Evolutionary conservation across 192 early-diverging fungal genomes (phyloP).

Genomic region (Backusella luteola): DNA sequence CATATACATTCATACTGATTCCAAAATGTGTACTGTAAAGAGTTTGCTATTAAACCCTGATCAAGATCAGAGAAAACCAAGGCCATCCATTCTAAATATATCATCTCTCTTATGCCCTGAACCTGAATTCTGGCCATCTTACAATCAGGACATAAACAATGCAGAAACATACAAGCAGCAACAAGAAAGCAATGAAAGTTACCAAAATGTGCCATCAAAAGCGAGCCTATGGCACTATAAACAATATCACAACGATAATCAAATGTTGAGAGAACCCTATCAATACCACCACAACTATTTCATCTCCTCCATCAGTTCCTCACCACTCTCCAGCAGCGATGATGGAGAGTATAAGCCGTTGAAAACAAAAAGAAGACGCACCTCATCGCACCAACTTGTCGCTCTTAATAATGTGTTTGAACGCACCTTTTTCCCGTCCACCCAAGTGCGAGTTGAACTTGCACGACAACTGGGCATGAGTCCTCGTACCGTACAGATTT

Average conservation of each 20-base stretch:
- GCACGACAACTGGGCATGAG: conserved; percentile 68
- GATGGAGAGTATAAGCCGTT: background rate
- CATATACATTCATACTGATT: background rate
- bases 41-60: background rate
- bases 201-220: background rate
- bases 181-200: background rate
- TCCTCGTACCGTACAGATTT: conserved; percentile 71
- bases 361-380: conserved; percentile 34
- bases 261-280: background rate
- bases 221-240: background rate
- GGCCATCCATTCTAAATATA: background rate
- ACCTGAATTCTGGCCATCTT: background rate
- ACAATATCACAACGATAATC: background rate
- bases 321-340: background rate
- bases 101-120: background rate
- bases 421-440: conserved; percentile 69
- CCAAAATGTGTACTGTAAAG: background rate
- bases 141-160: background rate
- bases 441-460: conserved; percentile 58
- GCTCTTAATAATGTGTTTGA: conserved; percentile 70
- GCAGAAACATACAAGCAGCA: background rate
- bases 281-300: too few relatives aligned
- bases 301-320: too few relatives aligned
- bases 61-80: background rate
- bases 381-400: conserved; percentile 63